Conservation (phyloP, 129 eudicot genomes). For the Flaveria brownii region DNA sequence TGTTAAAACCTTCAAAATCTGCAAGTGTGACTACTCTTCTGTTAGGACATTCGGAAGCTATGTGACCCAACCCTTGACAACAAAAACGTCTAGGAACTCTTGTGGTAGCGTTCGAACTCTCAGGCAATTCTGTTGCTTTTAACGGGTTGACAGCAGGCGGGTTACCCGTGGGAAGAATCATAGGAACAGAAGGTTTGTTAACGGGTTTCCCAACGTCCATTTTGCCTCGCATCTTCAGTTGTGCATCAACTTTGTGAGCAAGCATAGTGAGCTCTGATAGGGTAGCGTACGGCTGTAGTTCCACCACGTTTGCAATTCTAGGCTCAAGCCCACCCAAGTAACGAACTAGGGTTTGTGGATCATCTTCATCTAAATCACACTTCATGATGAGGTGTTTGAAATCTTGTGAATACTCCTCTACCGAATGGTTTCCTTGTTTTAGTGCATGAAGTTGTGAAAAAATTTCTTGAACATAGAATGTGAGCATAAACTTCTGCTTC, state of each 20-base stretch:
- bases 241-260: background rate
- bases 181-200: too few species aligned
- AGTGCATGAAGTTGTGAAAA: background rate
- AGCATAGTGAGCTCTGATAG: background rate
- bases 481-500: background rate
- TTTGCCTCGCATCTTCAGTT: background rate
- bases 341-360: background rate
- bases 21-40: too few species aligned
- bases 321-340: background rate
- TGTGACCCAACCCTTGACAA: too few species aligned
- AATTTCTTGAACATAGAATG: background rate
- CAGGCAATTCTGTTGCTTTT: too few species aligned
- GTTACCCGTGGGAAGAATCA: too few species aligned
- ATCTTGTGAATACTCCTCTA: background rate
- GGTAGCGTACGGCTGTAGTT: background rate
- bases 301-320: background rate
- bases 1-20: too few species aligned
- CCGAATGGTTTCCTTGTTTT: background rate
- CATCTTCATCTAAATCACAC: background rate
- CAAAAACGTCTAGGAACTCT: too few species aligned
- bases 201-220: too few species aligned
- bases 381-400: conserved; percentile 1
- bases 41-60: too few species aligned
- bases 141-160: too few species aligned
- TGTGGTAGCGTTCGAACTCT: too few species aligned